Evolutionary conservation across 2,329 filamentous ascomycete species (phyloP).

Genomic region (Orbilia quercus): DNA sequence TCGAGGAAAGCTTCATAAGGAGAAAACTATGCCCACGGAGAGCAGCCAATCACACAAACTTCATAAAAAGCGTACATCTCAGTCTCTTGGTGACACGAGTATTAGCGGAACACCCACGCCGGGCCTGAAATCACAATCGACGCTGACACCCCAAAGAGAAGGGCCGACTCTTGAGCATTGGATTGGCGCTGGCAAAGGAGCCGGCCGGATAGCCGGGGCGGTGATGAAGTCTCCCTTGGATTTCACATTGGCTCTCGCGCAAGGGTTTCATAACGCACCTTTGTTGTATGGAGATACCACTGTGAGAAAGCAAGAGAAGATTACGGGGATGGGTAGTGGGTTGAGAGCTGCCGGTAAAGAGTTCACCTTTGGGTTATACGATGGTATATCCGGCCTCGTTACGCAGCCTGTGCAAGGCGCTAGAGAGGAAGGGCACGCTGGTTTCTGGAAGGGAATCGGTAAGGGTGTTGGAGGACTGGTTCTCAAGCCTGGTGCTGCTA

Average conservation of each 20-base stretch:
- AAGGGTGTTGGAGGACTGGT: slow-evolving; percentile 85
- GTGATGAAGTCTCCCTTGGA: slow-evolving; percentile 79
- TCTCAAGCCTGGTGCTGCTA: slow-evolving; percentile 80
- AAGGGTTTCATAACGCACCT: slow-evolving; percentile 88
- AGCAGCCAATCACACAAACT: slow-evolving; percentile 10
- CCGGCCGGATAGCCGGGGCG: slow-evolving; percentile 78
- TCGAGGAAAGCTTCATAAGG: slow-evolving; percentile 40
- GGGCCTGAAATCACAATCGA: slow-evolving; percentile 5
- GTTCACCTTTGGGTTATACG: slow-evolving; percentile 80
- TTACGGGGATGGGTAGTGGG: slow-evolving; percentile 80
- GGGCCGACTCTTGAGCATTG: slow-evolving; percentile 69
- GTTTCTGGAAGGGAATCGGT: slow-evolving; percentile 81
- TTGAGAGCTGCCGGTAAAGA: slow-evolving; percentile 81
- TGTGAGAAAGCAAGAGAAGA: slow-evolving; percentile 79
- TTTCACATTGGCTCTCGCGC: slow-evolving; percentile 81
- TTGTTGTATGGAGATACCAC: slow-evolving; percentile 86
- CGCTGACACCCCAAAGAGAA: slow-evolving; percentile 59
- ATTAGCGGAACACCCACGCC: slow-evolving; percentile 16
- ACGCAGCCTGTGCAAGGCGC: slow-evolving; percentile 79
- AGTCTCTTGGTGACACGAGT: slow-evolving; percentile 7
- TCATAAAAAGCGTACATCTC: slow-evolving; percentile 26
- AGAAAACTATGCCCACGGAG: slow-evolving; percentile 21
- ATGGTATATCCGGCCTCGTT: slow-evolving; percentile 82
- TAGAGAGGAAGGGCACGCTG: slow-evolving; percentile 73
- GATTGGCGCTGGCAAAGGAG: slow-evolving; percentile 74